Conservation (phyloP, 208 protist species). For the Leishmania tarentolae region DNA sequence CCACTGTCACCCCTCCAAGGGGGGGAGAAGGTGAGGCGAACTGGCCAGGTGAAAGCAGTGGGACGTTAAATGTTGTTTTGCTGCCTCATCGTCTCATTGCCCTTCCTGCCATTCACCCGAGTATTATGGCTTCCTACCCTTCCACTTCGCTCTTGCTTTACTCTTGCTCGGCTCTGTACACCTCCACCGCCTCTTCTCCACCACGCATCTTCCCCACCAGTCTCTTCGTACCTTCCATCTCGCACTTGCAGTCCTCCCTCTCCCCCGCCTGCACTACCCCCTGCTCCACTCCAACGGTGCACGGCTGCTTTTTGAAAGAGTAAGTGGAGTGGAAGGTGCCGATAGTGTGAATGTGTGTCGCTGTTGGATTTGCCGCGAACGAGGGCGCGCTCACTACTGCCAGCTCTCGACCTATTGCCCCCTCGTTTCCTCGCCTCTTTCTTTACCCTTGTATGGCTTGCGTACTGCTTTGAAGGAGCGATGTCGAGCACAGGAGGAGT, state of each 20-base stretch:
- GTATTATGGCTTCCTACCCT: background rate
- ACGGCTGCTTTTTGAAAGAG: background rate
- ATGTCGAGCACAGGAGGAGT: constrained; percentile 2
- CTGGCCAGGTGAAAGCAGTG: background rate
- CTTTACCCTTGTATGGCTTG: background rate
- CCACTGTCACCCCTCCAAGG: background rate
- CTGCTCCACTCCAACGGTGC: background rate
- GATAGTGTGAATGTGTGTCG: background rate
- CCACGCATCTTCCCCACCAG: no score
- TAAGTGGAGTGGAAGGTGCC: background rate
- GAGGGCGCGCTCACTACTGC: background rate
- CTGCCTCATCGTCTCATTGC: background rate
- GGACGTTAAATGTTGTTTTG: no score
- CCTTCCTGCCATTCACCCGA: background rate
- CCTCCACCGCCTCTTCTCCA: background rate
- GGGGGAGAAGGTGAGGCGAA: background rate
- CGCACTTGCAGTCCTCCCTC: background rate
- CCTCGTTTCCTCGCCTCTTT: background rate
- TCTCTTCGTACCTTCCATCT: background rate
- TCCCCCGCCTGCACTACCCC: background rate
- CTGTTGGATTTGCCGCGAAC: background rate
- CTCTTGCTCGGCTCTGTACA: background rate
- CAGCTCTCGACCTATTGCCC: constrained; percentile 5
- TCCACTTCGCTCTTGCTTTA: background rate
- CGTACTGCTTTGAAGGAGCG: background rate